Percentiles rank a stretch among this genome's conserved stretches.
Conservation (phyloP, 2,329 filamentous ascomycete species). For the Hansfordia pulvinata region DNA sequence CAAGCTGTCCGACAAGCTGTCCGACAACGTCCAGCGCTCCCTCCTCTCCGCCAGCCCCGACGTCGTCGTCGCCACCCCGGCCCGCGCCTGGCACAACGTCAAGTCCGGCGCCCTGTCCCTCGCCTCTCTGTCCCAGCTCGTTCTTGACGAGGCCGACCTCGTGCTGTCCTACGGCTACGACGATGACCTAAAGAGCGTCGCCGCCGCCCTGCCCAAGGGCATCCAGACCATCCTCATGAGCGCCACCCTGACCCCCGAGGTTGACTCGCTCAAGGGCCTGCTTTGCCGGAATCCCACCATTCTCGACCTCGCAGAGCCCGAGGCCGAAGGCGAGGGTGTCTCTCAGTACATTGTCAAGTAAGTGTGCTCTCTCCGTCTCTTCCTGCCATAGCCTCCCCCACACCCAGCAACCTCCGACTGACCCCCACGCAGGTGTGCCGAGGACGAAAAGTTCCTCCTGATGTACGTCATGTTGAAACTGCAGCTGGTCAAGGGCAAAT, state of each 20-base stretch:
- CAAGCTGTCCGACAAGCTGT: conserved; percentile 83
- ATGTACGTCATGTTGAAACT: conserved; percentile 93
- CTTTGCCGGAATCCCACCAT: conserved; percentile 74
- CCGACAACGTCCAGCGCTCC: conserved; percentile 76
- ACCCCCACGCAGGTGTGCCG: conserved; percentile 49
- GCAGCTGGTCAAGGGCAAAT: conserved; percentile 85
- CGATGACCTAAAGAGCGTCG: conserved; percentile 71
- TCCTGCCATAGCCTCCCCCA: background rate
- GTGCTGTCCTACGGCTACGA: conserved; percentile 91
- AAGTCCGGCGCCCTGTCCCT: conserved; percentile 59
- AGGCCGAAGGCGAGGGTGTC: conserved; percentile 62
- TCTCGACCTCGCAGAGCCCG: conserved; percentile 71
- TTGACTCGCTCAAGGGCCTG: conserved; percentile 71
- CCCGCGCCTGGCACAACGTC: conserved; percentile 67
- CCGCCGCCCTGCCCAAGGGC: conserved; percentile 66
- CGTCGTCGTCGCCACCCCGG: conserved; percentile 80
- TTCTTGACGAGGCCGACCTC: conserved; percentile 90
- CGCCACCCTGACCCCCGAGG: conserved; percentile 78
- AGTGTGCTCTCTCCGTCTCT: conserved; percentile 9
- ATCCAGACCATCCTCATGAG: conserved; percentile 90
- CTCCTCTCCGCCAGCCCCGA: conserved; percentile 79
- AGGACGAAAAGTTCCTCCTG: conserved; percentile 93
- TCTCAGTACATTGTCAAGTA: conserved; percentile 79
- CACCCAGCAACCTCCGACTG: conserved; percentile 7
- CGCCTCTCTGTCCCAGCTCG: conserved; percentile 58